phyloP scores from a whole-genome alignment of 1,139 yeast species.

The Groenewaldozyma auringiensis region DNA sequence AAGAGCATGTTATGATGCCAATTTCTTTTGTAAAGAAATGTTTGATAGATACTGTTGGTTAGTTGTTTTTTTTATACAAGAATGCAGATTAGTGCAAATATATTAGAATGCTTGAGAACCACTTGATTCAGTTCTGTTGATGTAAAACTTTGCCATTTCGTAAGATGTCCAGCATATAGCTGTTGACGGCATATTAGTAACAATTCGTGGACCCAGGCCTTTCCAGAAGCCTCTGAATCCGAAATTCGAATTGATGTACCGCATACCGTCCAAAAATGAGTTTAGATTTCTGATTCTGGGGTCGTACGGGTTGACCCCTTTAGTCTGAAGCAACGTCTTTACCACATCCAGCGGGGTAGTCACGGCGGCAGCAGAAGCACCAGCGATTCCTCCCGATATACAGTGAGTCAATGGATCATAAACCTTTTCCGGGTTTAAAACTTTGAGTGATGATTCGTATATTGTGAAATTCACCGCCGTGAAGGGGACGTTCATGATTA shows the following conservation, averaged over 20 bases:
- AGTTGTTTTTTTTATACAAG: neutral
- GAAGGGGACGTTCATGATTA: constrained; percentile 89
- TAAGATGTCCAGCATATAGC: constrained; percentile 98
- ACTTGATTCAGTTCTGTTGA: constrained; percentile 18
- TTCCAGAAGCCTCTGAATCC: constrained; percentile 70
- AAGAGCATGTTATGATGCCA: no score
- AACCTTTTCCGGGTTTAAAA: constrained; percentile 66
- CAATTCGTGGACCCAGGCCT: constrained; percentile 86
- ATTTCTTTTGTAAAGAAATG: neutral
- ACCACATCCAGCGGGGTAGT: constrained; percentile 95
- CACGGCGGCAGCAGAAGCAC: constrained; percentile 92
- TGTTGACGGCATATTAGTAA: constrained; percentile 91
- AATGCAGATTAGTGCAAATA: constrained; percentile 6
- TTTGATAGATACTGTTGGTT: neutral
- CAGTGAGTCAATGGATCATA: constrained; percentile 93
- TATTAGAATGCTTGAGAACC: neutral
- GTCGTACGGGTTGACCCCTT: constrained; percentile 39
- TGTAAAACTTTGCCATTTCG: constrained; percentile 86
- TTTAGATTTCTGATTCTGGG: constrained; percentile 48
- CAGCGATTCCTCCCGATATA: constrained; percentile 89
- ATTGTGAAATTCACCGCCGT: constrained; percentile 92
- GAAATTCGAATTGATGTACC: constrained; percentile 54
- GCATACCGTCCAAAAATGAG: constrained; percentile 67
- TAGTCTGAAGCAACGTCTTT: constrained; percentile 83
- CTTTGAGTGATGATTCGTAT: constrained; percentile 73